Evolutionary conservation across 1,139 yeast genomes (phyloP).

Genomic region (Suhomyces anneliseae): DNA sequence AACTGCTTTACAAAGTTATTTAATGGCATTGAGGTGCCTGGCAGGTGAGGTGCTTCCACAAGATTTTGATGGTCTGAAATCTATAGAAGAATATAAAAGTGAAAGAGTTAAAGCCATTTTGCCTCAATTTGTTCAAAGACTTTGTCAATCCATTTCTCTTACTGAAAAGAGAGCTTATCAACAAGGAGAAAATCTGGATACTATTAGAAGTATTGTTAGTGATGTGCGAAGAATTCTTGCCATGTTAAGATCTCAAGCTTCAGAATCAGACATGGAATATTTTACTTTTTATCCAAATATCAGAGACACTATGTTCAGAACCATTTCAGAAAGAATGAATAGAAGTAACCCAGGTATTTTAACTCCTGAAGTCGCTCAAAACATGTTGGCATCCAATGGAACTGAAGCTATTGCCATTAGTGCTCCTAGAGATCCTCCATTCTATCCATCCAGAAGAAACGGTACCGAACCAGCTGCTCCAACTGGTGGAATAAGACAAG

Average conservation of each 20-base stretch:
- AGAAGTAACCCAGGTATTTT: constrained; percentile 37
- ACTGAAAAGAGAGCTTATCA: constrained; percentile 45
- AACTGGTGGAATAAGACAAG: not conserved
- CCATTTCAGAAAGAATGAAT: constrained; percentile 35
- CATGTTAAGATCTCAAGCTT: constrained; percentile 24
- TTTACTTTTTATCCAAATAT: constrained; percentile 31
- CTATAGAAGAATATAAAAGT: constrained; percentile 23
- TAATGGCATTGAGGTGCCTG: constrained; percentile 30
- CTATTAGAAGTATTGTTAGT: constrained; percentile 24
- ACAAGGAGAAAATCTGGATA: constrained; percentile 28
- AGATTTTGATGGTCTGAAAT: constrained; percentile 13
- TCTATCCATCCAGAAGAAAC: constrained; percentile 1
- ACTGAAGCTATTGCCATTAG: constrained; percentile 3
- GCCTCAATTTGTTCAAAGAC: constrained; percentile 43
- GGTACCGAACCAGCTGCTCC: constrained; percentile 1
- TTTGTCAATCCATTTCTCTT: constrained; percentile 36
- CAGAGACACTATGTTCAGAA: constrained; percentile 28
- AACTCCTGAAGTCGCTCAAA: constrained; percentile 42
- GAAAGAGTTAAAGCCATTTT: constrained; percentile 26
- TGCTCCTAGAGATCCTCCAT: constrained; percentile 2
- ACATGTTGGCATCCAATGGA: constrained; percentile 18
- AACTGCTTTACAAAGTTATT: constrained; percentile 35
- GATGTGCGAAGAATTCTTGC: constrained; percentile 32
- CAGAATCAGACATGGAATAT: constrained; percentile 29
- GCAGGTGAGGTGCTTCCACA: constrained; percentile 37